These are phyloP conservation scores for Rhododendron simsii DNA, from an alignment of 148 eudicot genomes.

Conservation along the genomic window DNA sequence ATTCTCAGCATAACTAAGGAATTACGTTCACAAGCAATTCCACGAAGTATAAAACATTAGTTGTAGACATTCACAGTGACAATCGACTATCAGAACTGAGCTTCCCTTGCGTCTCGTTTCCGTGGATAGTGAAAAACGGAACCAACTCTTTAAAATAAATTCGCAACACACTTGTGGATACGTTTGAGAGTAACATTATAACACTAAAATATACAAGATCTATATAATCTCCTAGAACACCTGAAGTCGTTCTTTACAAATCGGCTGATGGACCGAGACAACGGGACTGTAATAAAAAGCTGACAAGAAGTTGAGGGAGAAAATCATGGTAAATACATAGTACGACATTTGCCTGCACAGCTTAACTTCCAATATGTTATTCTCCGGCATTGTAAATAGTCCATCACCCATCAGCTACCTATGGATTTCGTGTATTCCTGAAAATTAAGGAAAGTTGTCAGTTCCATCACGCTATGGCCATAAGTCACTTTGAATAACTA, in stretches of 20 bases:
- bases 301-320: not conserved
- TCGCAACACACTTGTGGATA: not conserved
- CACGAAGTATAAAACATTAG: not conserved
- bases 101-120: not conserved
- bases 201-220: constrained; percentile 14
- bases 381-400: not conserved
- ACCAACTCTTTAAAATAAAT: not conserved
- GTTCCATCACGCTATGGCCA: not conserved
- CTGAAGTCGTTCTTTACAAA: constrained; percentile 14
- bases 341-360: not conserved
- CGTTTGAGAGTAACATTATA: not conserved
- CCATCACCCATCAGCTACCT: constrained; percentile 13
- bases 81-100: not conserved
- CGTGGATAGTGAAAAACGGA: not conserved
- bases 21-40: not conserved
- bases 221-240: constrained; percentile 4
- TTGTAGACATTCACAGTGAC: not conserved
- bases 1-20: not conserved
- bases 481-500: not conserved
- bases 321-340: not conserved
- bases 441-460: not conserved
- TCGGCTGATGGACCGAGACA: not conserved
- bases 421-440: constrained; percentile 45
- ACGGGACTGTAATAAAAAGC: not conserved
- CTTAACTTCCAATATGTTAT: not conserved